These are phyloP conservation scores for Colletotrichum eleusines DNA, from an alignment of 2,329 filamentous ascomycete species.

Conservation along the genomic window DNA sequence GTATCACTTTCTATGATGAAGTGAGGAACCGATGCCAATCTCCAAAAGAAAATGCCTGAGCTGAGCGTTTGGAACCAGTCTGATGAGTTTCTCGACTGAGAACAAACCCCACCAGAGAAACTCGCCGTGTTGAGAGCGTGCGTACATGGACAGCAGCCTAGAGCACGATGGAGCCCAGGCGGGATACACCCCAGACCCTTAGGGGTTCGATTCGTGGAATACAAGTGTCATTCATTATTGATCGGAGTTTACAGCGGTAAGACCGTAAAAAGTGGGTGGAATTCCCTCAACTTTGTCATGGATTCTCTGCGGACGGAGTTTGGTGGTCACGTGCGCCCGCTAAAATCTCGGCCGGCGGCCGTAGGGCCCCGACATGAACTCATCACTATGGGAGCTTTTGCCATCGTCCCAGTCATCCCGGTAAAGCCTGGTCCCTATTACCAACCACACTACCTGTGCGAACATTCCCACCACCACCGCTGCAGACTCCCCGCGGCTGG, in stretches of 20 bases:
- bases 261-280: neutral
- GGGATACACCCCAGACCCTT: neutral
- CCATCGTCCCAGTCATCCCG: constrained; percentile 36
- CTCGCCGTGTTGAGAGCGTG: neutral
- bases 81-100: neutral
- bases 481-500: constrained; percentile 10
- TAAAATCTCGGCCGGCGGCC: constrained; percentile 30
- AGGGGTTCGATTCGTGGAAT: neutral
- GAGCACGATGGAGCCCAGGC: neutral
- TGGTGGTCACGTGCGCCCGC: constrained; percentile 32
- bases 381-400: constrained; percentile 39
- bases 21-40: neutral
- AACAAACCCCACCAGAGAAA: neutral
- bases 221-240: constrained; percentile 24
- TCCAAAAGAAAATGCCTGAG: neutral
- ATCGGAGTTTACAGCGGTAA: constrained; percentile 33
- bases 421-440: constrained; percentile 22
- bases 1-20: neutral
- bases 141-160: neutral
- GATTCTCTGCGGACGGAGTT: constrained; percentile 22
- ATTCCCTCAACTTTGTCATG: neutral
- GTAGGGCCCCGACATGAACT: constrained; percentile 34
- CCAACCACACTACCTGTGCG: constrained; percentile 25
- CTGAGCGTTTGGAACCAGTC: no score
- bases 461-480: constrained; percentile 15